Percentiles rank a stretch among this genome's conserved stretches.
Evolutionary conservation across 192 early-diverging fungal species (phyloP).

Genomic region (Backusella sp.): DNA sequence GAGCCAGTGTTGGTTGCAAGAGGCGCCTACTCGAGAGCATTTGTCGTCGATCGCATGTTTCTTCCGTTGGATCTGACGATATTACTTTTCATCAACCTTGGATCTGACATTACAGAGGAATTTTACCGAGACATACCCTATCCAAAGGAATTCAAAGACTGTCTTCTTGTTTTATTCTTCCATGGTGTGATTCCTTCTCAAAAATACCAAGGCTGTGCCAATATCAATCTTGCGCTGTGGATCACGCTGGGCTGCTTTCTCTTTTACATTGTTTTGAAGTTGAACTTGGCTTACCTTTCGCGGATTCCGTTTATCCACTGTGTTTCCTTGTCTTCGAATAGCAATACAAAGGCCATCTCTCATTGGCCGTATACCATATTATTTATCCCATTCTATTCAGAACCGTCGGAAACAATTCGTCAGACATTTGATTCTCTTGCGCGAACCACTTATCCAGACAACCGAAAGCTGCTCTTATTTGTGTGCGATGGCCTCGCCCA

Average conservation of each 20-base stretch:
- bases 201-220: slow-evolving; percentile 19
- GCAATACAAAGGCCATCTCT: not conserved
- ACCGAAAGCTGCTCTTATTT: slow-evolving; percentile 65
- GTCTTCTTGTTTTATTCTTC: slow-evolving; percentile 29
- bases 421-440: slow-evolving; percentile 70
- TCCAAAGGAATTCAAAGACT: slow-evolving; percentile 12
- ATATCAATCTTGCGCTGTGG: slow-evolving; percentile 29
- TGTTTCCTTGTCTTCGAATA: not conserved
- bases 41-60: slow-evolving; percentile 33
- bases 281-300: slow-evolving; percentile 30
- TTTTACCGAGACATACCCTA: slow-evolving; percentile 18
- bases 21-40: slow-evolving; percentile 13
- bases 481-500: slow-evolving; percentile 67
- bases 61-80: slow-evolving; percentile 26
- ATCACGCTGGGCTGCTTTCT: slow-evolving; percentile 22
- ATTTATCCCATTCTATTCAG: slow-evolving; percentile 70
- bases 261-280: slow-evolving; percentile 25
- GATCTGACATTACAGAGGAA: slow-evolving; percentile 26
- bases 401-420: slow-evolving; percentile 58
- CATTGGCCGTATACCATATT: slow-evolving; percentile 39
- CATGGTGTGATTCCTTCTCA: slow-evolving; percentile 17
- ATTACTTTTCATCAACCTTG: slow-evolving; percentile 26
- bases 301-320: slow-evolving; percentile 20
- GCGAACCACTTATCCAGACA: slow-evolving; percentile 59
- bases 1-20: slow-evolving; percentile 17